These are phyloP conservation scores for Petasospora fabianii DNA, from an alignment of 1,139 yeast genomes.

Conservation along the genomic window DNA sequence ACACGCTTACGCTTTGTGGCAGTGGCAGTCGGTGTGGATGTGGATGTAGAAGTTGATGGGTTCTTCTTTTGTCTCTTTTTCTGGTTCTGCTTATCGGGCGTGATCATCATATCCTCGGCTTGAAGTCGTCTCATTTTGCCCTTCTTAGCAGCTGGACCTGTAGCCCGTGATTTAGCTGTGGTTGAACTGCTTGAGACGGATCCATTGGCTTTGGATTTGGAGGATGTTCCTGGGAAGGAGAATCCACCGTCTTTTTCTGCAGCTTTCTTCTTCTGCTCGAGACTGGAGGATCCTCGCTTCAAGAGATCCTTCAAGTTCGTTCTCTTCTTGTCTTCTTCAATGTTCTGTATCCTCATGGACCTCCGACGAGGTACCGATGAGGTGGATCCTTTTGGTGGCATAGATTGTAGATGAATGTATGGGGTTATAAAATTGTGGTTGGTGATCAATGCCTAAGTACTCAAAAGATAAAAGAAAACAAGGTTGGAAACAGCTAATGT, in stretches of 20 bases:
- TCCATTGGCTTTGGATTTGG: slow-evolving; percentile 7
- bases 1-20: no score
- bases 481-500: not conserved
- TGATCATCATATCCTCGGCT: slow-evolving; percentile 22
- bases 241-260: slow-evolving; percentile 22
- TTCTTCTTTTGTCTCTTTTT: slow-evolving; percentile 2
- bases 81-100: slow-evolving; percentile 21
- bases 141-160: slow-evolving; percentile 4
- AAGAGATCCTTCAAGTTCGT: slow-evolving; percentile 22
- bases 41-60: no score
- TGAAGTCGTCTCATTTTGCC: slow-evolving; percentile 19
- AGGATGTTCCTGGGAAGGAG: slow-evolving; percentile 16
- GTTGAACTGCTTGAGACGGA: not conserved
- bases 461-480: not conserved
- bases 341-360: slow-evolving; percentile 8
- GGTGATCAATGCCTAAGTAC: no score
- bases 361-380: slow-evolving; percentile 11
- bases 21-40: no score
- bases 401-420: not conserved
- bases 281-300: slow-evolving; percentile 13
- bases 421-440: not conserved
- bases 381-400: slow-evolving; percentile 10
- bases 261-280: slow-evolving; percentile 3
- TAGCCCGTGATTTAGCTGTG: not conserved
- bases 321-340: slow-evolving; percentile 17